Evolutionary conservation across 768 basidiomycete species (phyloP), one percentile per base, ranked within the genome.

Genomic region (Phanerochaete sordida): DNA sequence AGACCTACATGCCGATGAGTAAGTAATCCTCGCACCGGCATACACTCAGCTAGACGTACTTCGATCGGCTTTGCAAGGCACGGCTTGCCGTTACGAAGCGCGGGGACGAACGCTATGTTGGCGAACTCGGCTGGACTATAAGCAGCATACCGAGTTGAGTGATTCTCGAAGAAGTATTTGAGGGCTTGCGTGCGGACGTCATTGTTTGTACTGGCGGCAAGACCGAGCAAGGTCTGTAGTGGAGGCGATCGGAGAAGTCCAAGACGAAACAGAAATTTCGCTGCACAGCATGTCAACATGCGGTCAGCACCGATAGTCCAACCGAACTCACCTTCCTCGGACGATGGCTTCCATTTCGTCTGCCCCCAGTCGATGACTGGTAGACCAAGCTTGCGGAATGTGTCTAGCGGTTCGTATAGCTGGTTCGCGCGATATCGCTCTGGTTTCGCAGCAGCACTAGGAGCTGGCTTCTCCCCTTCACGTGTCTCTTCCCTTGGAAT

Each of bases 321-420:
- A 49, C 13, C 15, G 11, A 15, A 26, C 74, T 33, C 43, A 90
- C 95, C 93, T 87, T 97, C 95, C 28, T 94, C 93, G 0, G 93
- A 93, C 11, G 81, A 82, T 4, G 79, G 73, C 60, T 83, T 81
- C 96, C 96, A 99, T 70, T 89, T 94, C 1, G 75, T 75, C 60
- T 85, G 77, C 0, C 90, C 88, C 96, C 96, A 99, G 65, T 94
- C 93, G 45, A 98, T 78, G 2, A 97, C 69, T 3, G 95, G 93
- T 24, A 98, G 74, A 8, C 83, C 82, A 6, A 98, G 75, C 51
- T 83, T 78, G 15, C 92, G 81, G 57, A 95, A 84, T 2, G 80
- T 76, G 35, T 88, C 86, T 0, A 79, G 63, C 0, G 97, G 96
- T 68, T 98, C 96, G 66, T 95, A 98, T 4, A 99, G 77, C 57